Percentiles rank a stretch among this genome's conserved stretches.
Conservation (phyloP, 2,329 filamentous ascomycete species). For the Pyrenophora graminea region DNA sequence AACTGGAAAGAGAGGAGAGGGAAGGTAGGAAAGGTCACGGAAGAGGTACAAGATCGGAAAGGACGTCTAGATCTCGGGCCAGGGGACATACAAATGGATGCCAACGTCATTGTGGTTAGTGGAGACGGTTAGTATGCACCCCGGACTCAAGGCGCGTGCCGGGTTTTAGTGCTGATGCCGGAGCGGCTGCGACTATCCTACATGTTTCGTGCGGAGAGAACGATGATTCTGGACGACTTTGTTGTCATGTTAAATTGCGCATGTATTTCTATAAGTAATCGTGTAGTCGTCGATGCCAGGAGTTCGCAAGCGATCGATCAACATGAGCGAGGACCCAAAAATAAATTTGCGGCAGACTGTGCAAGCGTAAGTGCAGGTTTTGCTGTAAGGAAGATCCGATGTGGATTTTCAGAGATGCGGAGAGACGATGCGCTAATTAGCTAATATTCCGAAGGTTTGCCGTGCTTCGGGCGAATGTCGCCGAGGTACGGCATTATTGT, state of each 20-base stretch:
- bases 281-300: no score
- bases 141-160: background rate
- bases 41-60: background rate
- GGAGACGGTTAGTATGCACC: background rate
- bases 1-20: no score
- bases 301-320: no score
- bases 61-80: no score
- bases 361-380: background rate
- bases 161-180: no score
- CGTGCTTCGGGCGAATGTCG: slow-evolving; percentile 13
- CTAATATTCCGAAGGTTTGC: slow-evolving; percentile 12
- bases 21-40: no score
- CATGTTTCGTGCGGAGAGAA: no score
- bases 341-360: background rate
- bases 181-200: no score
- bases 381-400: background rate
- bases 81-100: no score
- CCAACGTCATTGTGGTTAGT: no score
- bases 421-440: slow-evolving; percentile 6
- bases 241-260: background rate
- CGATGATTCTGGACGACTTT: background rate
- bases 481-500: slow-evolving; percentile 10
- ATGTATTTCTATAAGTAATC: no score
- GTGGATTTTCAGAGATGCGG: slow-evolving; percentile 1
- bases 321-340: background rate